Evolutionary conservation across 495 filamentous ascomycete species (phyloP).

Genomic region (Chaetomium cochliodes): DNA sequence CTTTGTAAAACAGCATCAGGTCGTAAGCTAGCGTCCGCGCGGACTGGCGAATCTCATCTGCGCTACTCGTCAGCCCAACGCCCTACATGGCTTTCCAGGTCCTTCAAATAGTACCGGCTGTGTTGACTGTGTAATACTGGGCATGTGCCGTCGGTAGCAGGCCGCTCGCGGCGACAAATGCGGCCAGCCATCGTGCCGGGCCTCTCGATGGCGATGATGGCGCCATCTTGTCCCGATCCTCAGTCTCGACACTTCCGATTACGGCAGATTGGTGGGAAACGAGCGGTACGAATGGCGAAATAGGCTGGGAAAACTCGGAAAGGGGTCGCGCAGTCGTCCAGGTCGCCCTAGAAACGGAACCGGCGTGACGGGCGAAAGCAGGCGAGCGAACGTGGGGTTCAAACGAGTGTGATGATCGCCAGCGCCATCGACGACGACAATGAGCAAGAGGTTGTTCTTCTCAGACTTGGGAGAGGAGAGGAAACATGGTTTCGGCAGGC

Average conservation of each 20-base stretch:
- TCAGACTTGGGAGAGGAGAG: conserved; percentile 14
- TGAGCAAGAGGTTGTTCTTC: conserved; percentile 4
- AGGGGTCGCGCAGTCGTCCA: not conserved
- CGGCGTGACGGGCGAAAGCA: not conserved
- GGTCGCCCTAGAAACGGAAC: not conserved
- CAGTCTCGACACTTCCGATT: not conserved
- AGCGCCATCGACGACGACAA: conserved; percentile 20
- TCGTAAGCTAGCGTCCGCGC: conserved; percentile 62
- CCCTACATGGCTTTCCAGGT: not conserved
- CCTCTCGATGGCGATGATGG: conserved; percentile 14
- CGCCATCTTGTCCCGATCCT: conserved; percentile 9
- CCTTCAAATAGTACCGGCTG: conserved; percentile 23
- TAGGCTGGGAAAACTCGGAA: not conserved
- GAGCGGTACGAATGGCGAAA: not conserved
- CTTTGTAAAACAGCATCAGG: conserved; percentile 65
- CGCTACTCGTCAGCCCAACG: conserved; percentile 15
- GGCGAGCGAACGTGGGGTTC: conserved; percentile 16
- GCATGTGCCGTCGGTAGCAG: conserved; percentile 26
- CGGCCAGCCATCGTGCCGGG: conserved; percentile 25
- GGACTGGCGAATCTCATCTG: conserved; percentile 61
- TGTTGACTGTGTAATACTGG: conserved; percentile 31
- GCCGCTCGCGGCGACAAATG: conserved; percentile 23
- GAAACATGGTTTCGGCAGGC: conserved; percentile 21
- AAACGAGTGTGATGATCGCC: conserved; percentile 22
- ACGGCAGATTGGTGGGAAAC: not conserved